These are phyloP conservation scores for Ascochyta rabiei DNA, from an alignment of 2,329 filamentous ascomycete genomes.

Conservation along the genomic window DNA sequence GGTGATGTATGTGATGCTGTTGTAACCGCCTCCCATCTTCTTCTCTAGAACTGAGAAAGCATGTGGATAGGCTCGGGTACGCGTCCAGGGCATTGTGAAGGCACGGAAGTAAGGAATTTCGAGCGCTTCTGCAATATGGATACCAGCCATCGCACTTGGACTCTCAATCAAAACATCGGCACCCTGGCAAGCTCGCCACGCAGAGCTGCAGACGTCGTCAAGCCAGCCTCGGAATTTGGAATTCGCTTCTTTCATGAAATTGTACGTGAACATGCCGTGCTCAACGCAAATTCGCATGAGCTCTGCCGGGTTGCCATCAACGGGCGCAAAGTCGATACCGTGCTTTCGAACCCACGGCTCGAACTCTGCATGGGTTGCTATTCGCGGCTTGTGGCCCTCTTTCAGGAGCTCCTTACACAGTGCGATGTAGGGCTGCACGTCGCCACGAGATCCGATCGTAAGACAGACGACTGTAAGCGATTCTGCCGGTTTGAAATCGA, in stretches of 20 bases:
- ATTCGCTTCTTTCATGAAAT: constrained; percentile 85
- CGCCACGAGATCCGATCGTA: constrained; percentile 93
- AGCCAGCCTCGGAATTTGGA: constrained; percentile 85
- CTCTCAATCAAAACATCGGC: constrained; percentile 93
- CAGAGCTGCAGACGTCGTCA: constrained; percentile 80
- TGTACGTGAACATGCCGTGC: constrained; percentile 94
- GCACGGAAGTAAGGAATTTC: constrained; percentile 94
- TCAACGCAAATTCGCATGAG: constrained; percentile 96
- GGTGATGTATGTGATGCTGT: constrained; percentile 92
- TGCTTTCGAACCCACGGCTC: constrained; percentile 87
- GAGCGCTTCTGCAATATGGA: constrained; percentile 94
- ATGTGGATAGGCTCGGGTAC: constrained; percentile 93
- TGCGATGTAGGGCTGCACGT: constrained; percentile 97
- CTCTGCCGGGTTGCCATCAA: constrained; percentile 90
- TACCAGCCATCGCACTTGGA: constrained; percentile 94
- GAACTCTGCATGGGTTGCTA: constrained; percentile 93
- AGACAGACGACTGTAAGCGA: constrained; percentile 86
- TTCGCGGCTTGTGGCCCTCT: constrained; percentile 84
- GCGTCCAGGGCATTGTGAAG: constrained; percentile 99
- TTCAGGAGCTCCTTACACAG: constrained; percentile 87
- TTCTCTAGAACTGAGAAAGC: constrained; percentile 91
- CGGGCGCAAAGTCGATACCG: constrained; percentile 87
- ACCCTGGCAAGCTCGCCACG: constrained; percentile 83
- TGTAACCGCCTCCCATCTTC: constrained; percentile 95
- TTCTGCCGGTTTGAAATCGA: constrained; percentile 86